Evolutionary conservation across 352 stramenopile species (phyloP).

Genomic region (Globisporangium takayamanum): DNA sequence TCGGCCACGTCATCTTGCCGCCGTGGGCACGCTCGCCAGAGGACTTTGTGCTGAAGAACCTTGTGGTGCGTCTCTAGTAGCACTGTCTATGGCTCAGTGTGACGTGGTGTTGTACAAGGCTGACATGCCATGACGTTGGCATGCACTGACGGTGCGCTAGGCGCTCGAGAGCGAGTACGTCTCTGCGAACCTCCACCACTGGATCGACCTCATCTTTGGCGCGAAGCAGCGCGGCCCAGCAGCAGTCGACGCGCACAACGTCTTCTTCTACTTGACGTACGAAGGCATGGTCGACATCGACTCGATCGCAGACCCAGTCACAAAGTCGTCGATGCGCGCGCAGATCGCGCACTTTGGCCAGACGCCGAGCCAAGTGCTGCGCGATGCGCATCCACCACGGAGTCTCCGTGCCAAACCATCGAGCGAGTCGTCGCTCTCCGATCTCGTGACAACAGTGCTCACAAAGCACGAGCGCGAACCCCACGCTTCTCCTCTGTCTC

Average conservation of each 20-base stretch:
- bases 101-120: neutral
- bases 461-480: neutral
- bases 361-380: conserved; percentile 96
- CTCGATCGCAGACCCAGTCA: conserved; percentile 89
- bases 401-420: conserved; percentile 10
- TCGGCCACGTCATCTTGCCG: conserved; percentile 94
- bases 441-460: neutral
- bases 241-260: conserved; percentile 92
- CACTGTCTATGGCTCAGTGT: neutral
- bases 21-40: conserved; percentile 78
- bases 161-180: conserved; percentile 85
- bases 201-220: conserved; percentile 86
- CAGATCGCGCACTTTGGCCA: conserved; percentile 99
- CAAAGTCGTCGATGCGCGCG: conserved; percentile 91
- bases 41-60: conserved; percentile 84
- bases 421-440: neutral
- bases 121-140: neutral
- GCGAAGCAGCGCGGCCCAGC: conserved; percentile 65
- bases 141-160: conserved; percentile 15
- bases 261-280: conserved; percentile 99
- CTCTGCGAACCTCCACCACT: conserved; percentile 78
- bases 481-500: neutral
- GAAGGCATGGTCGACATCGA: conserved; percentile 97
- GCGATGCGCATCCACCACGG: conserved; percentile 69
- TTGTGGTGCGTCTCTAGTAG: conserved; percentile 37